Evolutionary conservation across 805 yeast species (phyloP).

Genomic region (Kuraishia ogatae): DNA sequence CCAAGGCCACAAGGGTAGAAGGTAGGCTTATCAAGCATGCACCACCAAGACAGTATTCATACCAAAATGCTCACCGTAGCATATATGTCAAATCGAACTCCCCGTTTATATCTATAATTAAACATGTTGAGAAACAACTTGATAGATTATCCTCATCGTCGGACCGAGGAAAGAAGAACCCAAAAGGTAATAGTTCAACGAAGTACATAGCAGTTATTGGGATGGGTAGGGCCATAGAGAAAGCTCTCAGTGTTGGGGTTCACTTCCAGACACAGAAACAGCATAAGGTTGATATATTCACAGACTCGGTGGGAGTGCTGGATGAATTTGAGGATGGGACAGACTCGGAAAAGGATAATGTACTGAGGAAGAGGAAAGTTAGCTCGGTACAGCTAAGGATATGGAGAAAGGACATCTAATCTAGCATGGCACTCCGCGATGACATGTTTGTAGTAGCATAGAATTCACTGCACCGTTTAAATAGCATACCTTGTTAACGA

Average conservation of each 20-base stretch:
- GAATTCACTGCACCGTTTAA: slow-evolving; percentile 4
- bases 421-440: neutral
- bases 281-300: slow-evolving; percentile 47
- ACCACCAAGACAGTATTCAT: slow-evolving; percentile 34
- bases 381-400: slow-evolving; percentile 38
- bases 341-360: slow-evolving; percentile 21
- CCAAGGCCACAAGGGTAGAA: slow-evolving; percentile 10
- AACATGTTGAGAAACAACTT: slow-evolving; percentile 49
- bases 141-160: slow-evolving; percentile 28
- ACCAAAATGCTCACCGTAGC: slow-evolving; percentile 35
- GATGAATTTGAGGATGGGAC: slow-evolving; percentile 45
- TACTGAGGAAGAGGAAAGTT: slow-evolving; percentile 33
- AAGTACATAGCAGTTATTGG: slow-evolving; percentile 53
- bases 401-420: slow-evolving; percentile 2
- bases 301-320: slow-evolving; percentile 58
- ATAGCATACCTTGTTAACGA: neutral
- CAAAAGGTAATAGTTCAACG: slow-evolving; percentile 14
- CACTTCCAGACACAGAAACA: slow-evolving; percentile 45
- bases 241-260: slow-evolving; percentile 52
- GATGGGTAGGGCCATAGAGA: slow-evolving; percentile 67
- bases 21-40: slow-evolving; percentile 44
- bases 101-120: slow-evolving; percentile 67
- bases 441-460: no score
- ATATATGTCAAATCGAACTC: slow-evolving; percentile 55
- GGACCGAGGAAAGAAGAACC: slow-evolving; percentile 28